phyloP scores from a whole-genome alignment of 1,139 yeast species.

The Suhomyces anneliseae region DNA sequence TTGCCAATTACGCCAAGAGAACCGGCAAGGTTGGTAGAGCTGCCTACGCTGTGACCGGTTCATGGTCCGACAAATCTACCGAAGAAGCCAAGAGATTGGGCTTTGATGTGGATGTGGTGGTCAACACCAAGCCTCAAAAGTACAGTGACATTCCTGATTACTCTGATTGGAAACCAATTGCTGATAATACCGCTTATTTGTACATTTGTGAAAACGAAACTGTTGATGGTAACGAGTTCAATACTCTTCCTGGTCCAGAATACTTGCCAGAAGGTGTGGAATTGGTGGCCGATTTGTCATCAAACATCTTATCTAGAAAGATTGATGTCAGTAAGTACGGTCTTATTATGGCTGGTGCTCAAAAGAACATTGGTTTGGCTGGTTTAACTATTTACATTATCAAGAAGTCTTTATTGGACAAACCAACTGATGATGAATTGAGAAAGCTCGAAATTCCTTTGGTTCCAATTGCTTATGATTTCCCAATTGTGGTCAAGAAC shows the following conservation, averaged over 20 bases:
- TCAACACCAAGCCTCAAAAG: conserved; percentile 64
- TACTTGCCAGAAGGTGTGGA: conserved; percentile 69
- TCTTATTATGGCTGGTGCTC: conserved; percentile 91
- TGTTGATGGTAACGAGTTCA: conserved; percentile 89
- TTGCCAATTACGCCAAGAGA: conserved; percentile 70
- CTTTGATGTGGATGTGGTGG: conserved; percentile 66
- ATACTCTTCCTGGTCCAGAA: conserved; percentile 43
- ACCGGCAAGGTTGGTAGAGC: conserved; percentile 75
- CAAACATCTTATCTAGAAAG: conserved; percentile 80
- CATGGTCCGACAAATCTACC: conserved; percentile 86
- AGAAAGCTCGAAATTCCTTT: conserved; percentile 63
- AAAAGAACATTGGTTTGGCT: conserved; percentile 94
- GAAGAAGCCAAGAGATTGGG: conserved; percentile 89
- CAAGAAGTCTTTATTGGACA: conserved; percentile 72
- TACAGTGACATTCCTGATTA: conserved; percentile 70
- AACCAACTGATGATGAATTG: conserved; percentile 64
- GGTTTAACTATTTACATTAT: conserved; percentile 91
- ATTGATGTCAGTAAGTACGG: conserved; percentile 85
- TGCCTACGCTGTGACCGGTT: conserved; percentile 87
- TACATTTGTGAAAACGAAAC: conserved; percentile 96
- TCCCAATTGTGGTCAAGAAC: conserved; percentile 80
- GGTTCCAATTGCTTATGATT: conserved; percentile 85
- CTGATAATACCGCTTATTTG: conserved; percentile 69
- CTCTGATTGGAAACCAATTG: conserved; percentile 57
- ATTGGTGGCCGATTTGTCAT: conserved; percentile 91